These are phyloP conservation scores for Pichia sp. DNA, from an alignment of 1,139 yeast species.

Conservation along the genomic window DNA sequence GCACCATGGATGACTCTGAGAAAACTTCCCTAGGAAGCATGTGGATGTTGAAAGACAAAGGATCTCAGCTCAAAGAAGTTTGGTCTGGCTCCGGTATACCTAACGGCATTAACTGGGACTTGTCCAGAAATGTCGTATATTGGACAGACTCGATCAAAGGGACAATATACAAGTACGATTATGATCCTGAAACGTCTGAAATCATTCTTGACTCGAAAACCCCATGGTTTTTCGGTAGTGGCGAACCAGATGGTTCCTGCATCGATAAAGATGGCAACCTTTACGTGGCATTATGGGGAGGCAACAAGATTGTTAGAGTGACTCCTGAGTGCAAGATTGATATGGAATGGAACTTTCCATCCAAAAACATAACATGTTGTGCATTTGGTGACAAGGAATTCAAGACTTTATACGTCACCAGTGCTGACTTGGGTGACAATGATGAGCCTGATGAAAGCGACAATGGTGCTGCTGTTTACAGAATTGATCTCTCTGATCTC, in stretches of 20 bases:
- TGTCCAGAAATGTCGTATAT: constrained; percentile 43
- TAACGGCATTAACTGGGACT: constrained; percentile 77
- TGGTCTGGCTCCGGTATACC: constrained; percentile 47
- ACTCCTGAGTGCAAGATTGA: constrained; percentile 49
- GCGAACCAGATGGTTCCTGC: constrained; percentile 80
- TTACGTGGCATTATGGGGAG: constrained; percentile 67
- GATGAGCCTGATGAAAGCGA: constrained; percentile 43
- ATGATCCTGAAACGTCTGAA: constrained; percentile 42
- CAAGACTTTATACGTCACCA: constrained; percentile 63
- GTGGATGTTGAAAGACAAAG: constrained; percentile 39
- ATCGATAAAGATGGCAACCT: constrained; percentile 59
- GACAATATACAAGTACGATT: constrained; percentile 60
- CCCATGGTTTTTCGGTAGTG: constrained; percentile 29
- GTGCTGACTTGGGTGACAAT: constrained; percentile 46
- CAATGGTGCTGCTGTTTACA: constrained; percentile 53
- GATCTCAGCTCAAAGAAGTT: constrained; percentile 26
- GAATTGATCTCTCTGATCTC: constrained; percentile 32
- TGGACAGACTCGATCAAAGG: constrained; percentile 70
- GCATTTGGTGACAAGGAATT: constrained; percentile 61
- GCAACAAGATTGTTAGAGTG: constrained; percentile 52
- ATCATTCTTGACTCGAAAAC: constrained; percentile 39
- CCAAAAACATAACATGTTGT: constrained; percentile 62
- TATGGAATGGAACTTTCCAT: constrained; percentile 56
- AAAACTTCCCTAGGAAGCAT: constrained; percentile 41
- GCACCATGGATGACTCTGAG: constrained; percentile 58